phyloP scores from a whole-genome alignment of 2,329 filamentous ascomycete genomes.

The Phoma sp. region DNA sequence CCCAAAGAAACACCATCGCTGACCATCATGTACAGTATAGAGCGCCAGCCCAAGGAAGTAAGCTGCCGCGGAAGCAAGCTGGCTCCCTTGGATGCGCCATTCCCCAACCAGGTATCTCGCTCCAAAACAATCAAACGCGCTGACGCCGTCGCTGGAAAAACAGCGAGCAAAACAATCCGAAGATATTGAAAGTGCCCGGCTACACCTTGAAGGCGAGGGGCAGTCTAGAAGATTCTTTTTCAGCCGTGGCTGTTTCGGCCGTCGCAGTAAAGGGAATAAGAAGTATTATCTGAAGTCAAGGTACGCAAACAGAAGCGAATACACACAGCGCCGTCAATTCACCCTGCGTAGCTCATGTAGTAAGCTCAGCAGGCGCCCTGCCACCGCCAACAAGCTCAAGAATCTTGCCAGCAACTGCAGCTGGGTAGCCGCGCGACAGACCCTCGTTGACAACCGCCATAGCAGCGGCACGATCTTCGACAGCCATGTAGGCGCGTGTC shows the following conservation, averaged over 20 bases:
- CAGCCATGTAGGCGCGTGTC: slow-evolving; percentile 89
- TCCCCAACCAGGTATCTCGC: slow-evolving; percentile 22
- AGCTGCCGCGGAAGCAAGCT: slow-evolving; percentile 2
- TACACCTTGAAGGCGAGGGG: slow-evolving; percentile 24
- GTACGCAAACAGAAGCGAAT: slow-evolving; percentile 17
- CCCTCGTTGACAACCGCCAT: slow-evolving; percentile 87
- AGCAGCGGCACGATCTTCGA: slow-evolving; percentile 78
- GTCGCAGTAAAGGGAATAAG: slow-evolving; percentile 24
- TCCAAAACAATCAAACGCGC: slow-evolving; percentile 14
- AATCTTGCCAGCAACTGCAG: slow-evolving; percentile 91
- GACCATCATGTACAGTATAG: not conserved
- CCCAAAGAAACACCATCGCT: slow-evolving; percentile 25
- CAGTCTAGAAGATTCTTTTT: slow-evolving; percentile 22
- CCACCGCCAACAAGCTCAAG: slow-evolving; percentile 74
- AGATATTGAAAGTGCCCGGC: slow-evolving; percentile 24
- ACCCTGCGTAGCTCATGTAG: slow-evolving; percentile 14
- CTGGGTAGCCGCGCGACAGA: slow-evolving; percentile 86
- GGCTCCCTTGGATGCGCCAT: slow-evolving; percentile 11
- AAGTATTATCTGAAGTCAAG: slow-evolving; percentile 8
- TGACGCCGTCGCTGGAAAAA: slow-evolving; percentile 28
- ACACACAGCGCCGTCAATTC: not conserved
- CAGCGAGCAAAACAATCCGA: slow-evolving; percentile 1
- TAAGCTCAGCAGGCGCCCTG: slow-evolving; percentile 31
- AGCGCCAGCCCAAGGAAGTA: not conserved
- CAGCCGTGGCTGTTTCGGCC: slow-evolving; percentile 18